Base-by-base conservation (phyloP, 371 early-diverging fungal species). In the Mucor ambiguus region DNA sequence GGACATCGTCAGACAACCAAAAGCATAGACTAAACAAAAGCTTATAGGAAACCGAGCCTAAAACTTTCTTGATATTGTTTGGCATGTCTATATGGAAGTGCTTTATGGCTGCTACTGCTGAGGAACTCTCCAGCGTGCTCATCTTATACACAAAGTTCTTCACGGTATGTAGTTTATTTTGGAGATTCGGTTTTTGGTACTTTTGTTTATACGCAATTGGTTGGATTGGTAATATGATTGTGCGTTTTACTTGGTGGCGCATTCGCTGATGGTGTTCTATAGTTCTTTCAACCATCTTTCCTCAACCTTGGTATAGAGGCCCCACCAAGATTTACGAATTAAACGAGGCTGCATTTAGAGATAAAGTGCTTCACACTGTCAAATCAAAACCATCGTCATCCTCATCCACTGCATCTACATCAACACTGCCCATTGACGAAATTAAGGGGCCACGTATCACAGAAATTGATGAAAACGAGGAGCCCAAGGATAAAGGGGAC, bases 281-380 rank as follows among this genome's bases (percentile, higher is more conserved):
- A 87, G 87, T 66, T 0, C 59, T 87, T 33, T 87, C 85, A 18
- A 76, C 81, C 20, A 55, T 82, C 2, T 75, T 85, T 32, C 86
- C 86, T 37, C 88, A 86, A 37, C 88, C 88, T 16, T 76, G 86
- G 68, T 87, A 87, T 59, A 83, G 75, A 33, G 88, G 88, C 1
- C 83, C 88, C 9, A 82, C 82, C 26, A 78, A 81, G 29, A 78
- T 83, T 57, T 58, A 59, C 37, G 84, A 83, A 57, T 60, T 83
- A 0, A 78, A 60, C 33, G 75, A 72, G 60, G 35, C 59, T 4
- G 68, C 66, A 7, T 74, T 77, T 60, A 48, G 60, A 60, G 68
- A 71, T 37, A 73, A 58, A 44, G 74, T 73, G 6, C 62, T 68
- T 20, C 32, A 30, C 10, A 26, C 52, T 14, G 30, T 26, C 63